A percentile compares a stretch with the other conserved stretches of the same genome.
Evolutionary conservation across 768 basidiomycete genomes (phyloP).

Genomic region (Lactarius evosmus): DNA sequence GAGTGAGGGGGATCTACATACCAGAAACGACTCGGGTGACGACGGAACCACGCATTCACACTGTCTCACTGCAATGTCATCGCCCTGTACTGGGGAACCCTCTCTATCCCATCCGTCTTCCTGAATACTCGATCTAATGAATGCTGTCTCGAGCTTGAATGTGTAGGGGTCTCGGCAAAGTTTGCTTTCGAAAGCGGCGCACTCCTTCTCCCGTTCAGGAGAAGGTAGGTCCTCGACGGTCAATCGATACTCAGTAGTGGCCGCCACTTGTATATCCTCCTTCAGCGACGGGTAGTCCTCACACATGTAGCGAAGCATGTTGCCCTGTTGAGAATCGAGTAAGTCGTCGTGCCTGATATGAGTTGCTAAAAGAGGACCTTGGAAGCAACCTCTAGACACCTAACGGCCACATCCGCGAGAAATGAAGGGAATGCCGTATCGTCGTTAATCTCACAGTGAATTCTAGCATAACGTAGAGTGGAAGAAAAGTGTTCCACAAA

Average conservation of each 20-base stretch:
- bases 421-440: slow-evolving; percentile 43
- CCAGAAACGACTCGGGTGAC: slow-evolving; percentile 11
- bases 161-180: slow-evolving; percentile 47
- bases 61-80: background rate
- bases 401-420: slow-evolving; percentile 55
- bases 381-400: slow-evolving; percentile 61
- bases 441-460: slow-evolving; percentile 42
- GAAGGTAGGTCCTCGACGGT: slow-evolving; percentile 54
- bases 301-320: slow-evolving; percentile 57
- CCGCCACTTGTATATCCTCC: slow-evolving; percentile 42
- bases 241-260: slow-evolving; percentile 51
- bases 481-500: slow-evolving; percentile 59
- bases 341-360: slow-evolving; percentile 3
- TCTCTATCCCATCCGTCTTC: slow-evolving; percentile 7
- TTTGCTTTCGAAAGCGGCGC: slow-evolving; percentile 44
- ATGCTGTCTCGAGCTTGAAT: slow-evolving; percentile 4
- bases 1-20: slow-evolving; percentile 7
- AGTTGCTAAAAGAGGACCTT: slow-evolving; percentile 31
- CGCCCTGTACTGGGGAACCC: slow-evolving; percentile 12
- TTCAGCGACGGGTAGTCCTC: slow-evolving; percentile 47
- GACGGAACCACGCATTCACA: background rate
- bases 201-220: slow-evolving; percentile 47
- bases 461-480: slow-evolving; percentile 46
- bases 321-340: slow-evolving; percentile 46
- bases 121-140: slow-evolving; percentile 9